phyloP scores from a whole-genome alignment of 139 green algal genomes.

The Chlamydomonas sphaeroides region DNA sequence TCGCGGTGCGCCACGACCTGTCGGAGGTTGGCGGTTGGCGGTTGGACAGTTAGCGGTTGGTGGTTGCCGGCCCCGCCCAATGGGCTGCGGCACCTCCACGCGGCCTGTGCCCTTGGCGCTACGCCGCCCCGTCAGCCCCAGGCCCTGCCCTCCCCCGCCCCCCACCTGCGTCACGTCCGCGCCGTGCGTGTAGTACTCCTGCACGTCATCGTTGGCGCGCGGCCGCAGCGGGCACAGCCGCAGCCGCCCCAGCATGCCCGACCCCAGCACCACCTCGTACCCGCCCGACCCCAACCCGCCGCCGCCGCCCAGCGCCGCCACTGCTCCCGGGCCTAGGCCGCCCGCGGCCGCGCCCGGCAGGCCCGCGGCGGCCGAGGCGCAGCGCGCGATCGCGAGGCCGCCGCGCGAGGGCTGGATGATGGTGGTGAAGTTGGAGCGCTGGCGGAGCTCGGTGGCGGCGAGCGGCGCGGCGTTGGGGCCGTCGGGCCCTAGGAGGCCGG shows the following conservation, averaged over 20 bases:
- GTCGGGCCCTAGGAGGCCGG: neutral
- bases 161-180: constrained; percentile 40
- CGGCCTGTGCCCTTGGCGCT: neutral
- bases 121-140: neutral
- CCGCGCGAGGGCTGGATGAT: constrained; percentile 39
- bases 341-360: too few relatives aligned
- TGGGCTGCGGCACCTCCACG: too few relatives aligned
- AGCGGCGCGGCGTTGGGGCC: neutral
- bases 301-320: too few relatives aligned
- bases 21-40: neutral
- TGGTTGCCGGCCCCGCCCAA: too few relatives aligned
- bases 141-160: too few relatives aligned
- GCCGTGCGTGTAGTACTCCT: constrained; percentile 46
- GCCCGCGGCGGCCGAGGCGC: neutral
- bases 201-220: constrained; percentile 12
- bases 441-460: constrained; percentile 11
- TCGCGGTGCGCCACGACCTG: constrained; percentile 35
- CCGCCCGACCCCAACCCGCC: neutral
- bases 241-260: constrained; percentile 24
- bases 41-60: neutral
- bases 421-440: constrained; percentile 11
- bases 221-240: constrained; percentile 25
- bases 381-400: constrained; percentile 28
- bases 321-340: too few relatives aligned
- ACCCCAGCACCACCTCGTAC: constrained; percentile 25